A percentile compares a stretch with the other conserved stretches of the same genome.
Conservation (phyloP, 495 filamentous ascomycete species). For the Pseudevernia furfuracea region DNA sequence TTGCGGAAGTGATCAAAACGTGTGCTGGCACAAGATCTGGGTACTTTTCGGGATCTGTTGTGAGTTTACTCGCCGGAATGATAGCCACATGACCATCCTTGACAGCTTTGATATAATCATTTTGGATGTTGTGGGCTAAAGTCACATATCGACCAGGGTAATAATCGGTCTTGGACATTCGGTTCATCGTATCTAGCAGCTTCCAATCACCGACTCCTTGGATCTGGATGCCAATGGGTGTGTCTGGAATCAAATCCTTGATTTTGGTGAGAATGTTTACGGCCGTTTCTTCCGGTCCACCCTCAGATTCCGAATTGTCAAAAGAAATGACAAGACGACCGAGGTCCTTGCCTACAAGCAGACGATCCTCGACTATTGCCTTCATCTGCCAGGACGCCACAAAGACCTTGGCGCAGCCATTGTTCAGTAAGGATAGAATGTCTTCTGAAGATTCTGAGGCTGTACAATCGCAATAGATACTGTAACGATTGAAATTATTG, state of each 20-base stretch:
- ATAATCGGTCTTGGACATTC: constrained; percentile 33
- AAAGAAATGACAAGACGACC: constrained; percentile 24
- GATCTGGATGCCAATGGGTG: constrained; percentile 44
- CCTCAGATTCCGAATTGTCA: constrained; percentile 31
- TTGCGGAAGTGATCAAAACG: constrained; percentile 58
- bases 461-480: constrained; percentile 70
- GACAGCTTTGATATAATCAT: constrained; percentile 38
- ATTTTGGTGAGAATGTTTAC: constrained; percentile 44
- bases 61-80: constrained; percentile 61
- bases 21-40: constrained; percentile 56
- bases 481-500: constrained; percentile 56
- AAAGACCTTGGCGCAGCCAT: constrained; percentile 82
- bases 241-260: constrained; percentile 46
- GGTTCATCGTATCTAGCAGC: constrained; percentile 24
- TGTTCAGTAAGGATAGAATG: constrained; percentile 71
- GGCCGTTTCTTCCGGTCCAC: constrained; percentile 29
- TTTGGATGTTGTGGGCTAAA: constrained; percentile 26
- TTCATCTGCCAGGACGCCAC: constrained; percentile 60
- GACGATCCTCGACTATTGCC: constrained; percentile 35
- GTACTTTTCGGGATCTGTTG: constrained; percentile 51
- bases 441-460: constrained; percentile 59
- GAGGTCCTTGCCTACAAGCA: constrained; percentile 27
- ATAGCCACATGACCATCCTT: constrained; percentile 64
- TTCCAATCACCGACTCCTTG: constrained; percentile 33
- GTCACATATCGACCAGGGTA: constrained; percentile 35